phyloP scores from a whole-genome alignment of 2,329 filamentous ascomycete species.

The Rutstroemia sp. region DNA sequence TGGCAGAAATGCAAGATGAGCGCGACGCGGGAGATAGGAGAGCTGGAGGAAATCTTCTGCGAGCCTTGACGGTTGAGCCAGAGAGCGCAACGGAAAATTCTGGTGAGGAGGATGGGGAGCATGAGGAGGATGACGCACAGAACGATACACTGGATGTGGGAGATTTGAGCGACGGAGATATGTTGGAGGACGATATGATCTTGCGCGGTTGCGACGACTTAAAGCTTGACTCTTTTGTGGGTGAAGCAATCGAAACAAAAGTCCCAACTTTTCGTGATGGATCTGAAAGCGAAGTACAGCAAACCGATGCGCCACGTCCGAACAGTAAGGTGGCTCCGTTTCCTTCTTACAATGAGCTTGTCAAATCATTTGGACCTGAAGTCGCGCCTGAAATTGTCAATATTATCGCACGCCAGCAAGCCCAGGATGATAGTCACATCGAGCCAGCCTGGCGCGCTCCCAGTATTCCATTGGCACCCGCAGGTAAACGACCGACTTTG shows the following conservation, averaged over 20 bases:
- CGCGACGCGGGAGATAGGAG: conserved; percentile 37
- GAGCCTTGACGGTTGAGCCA: conserved; percentile 28
- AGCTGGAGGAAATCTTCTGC: conserved; percentile 14
- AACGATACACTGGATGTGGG: conserved; percentile 19
- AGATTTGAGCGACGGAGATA: conserved; percentile 21
- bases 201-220: conserved; percentile 25
- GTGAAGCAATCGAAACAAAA: not conserved
- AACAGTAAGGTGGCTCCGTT: conserved; percentile 5
- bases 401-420: conserved; percentile 21
- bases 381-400: conserved; percentile 24
- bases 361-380: conserved; percentile 25
- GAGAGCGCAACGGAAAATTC: conserved; percentile 17
- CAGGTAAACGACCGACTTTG: conserved; percentile 12
- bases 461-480: conserved; percentile 10
- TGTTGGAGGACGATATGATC: conserved; percentile 28
- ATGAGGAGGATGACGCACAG: conserved; percentile 15
- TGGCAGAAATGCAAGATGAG: conserved; percentile 55
- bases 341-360: conserved; percentile 24
- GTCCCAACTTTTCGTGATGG: not conserved
- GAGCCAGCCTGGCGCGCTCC: conserved; percentile 26
- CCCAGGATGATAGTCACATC: conserved; percentile 16
- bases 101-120: conserved; percentile 18
- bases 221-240: conserved; percentile 7
- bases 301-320: not conserved
- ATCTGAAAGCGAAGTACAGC: not conserved